These are phyloP conservation scores for Rubus idaeus DNA, from an alignment of 306 rosid species.

Conservation along the genomic window DNA sequence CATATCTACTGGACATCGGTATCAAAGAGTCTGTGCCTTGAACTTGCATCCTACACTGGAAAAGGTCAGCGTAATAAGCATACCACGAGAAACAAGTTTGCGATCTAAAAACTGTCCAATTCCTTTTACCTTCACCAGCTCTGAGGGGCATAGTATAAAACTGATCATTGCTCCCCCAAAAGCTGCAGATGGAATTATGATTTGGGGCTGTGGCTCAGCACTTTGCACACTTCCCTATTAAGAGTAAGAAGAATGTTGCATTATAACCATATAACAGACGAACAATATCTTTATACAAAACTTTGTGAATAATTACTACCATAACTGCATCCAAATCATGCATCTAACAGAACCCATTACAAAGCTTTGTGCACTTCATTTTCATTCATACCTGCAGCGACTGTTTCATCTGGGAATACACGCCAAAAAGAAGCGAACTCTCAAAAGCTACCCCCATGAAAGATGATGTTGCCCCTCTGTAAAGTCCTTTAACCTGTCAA, in stretches of 20 bases:
- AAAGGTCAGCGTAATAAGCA: slow-evolving; percentile 35
- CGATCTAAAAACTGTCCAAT: slow-evolving; percentile 16
- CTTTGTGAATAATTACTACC: slow-evolving; percentile 11
- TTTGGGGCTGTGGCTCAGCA: slow-evolving; percentile 56
- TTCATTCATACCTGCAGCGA: slow-evolving; percentile 69
- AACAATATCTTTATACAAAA: slow-evolving; percentile 18
- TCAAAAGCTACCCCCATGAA: slow-evolving; percentile 88
- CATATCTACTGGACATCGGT: slow-evolving; percentile 65
- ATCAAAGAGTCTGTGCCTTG: slow-evolving; percentile 86
- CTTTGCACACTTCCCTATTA: slow-evolving; percentile 64
- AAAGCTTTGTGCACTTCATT: slow-evolving; percentile 24
- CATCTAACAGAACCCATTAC: slow-evolving; percentile 15
- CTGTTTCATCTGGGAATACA: slow-evolving; percentile 80
- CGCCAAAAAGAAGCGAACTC: slow-evolving; percentile 85
- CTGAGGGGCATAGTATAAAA: slow-evolving; percentile 88
- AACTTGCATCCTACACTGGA: slow-evolving; percentile 99
- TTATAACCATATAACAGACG: slow-evolving; percentile 11
- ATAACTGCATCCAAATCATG: not conserved
- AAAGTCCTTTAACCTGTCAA: slow-evolving; percentile 87
- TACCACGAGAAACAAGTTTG: slow-evolving; percentile 11
- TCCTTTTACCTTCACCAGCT: slow-evolving; percentile 75
- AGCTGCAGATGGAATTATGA: slow-evolving; percentile 90
- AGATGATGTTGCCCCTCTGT: slow-evolving; percentile 94
- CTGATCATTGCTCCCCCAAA: slow-evolving; percentile 79
- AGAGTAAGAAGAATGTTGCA: slow-evolving; percentile 19